Conservation (phyloP, 2,329 filamentous ascomycete genomes). For the Eutypa lata region DNA sequence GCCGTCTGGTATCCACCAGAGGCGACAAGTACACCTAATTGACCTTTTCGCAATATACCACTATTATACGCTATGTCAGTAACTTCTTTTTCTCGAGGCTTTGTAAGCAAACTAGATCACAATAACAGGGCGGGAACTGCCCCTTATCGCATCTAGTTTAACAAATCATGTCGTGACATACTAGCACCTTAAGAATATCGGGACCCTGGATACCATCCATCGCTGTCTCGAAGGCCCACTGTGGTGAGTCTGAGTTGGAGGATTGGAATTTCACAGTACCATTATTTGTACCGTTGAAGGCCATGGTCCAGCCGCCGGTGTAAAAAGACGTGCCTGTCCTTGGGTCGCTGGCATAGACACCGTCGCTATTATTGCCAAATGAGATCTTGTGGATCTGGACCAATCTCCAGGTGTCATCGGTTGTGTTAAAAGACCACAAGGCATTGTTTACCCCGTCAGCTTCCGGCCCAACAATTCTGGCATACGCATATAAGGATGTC, state of each 20-base stretch:
- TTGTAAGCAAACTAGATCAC: too few species aligned
- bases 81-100: too few species aligned
- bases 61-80: too few species aligned
- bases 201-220: slow-evolving; percentile 7
- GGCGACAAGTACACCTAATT: slow-evolving; percentile 12
- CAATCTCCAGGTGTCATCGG: slow-evolving; percentile 5
- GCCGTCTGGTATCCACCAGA: slow-evolving; percentile 17
- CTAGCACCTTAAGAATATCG: slow-evolving; percentile 12
- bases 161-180: too few species aligned
- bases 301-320: slow-evolving; percentile 9
- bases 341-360: slow-evolving; percentile 9
- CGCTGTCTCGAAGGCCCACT: slow-evolving; percentile 9
- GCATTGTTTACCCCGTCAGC: slow-evolving; percentile 5
- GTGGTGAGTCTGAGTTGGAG: slow-evolving; percentile 3
- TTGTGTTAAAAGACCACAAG: slow-evolving; percentile 15
- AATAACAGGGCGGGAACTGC: too few species aligned
- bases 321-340: slow-evolving; percentile 13
- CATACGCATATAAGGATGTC: slow-evolving; percentile 14
- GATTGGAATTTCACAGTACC: slow-evolving; percentile 14
- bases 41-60: slow-evolving; percentile 8
- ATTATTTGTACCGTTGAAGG: slow-evolving; percentile 10
- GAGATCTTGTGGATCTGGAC: slow-evolving; percentile 8
- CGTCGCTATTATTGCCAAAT: not conserved
- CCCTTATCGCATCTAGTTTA: too few species aligned
- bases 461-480: slow-evolving; percentile 5